These are phyloP conservation scores for Iris pallida DNA, from an alignment of 116 monocot species.

Conservation along the genomic window DNA sequence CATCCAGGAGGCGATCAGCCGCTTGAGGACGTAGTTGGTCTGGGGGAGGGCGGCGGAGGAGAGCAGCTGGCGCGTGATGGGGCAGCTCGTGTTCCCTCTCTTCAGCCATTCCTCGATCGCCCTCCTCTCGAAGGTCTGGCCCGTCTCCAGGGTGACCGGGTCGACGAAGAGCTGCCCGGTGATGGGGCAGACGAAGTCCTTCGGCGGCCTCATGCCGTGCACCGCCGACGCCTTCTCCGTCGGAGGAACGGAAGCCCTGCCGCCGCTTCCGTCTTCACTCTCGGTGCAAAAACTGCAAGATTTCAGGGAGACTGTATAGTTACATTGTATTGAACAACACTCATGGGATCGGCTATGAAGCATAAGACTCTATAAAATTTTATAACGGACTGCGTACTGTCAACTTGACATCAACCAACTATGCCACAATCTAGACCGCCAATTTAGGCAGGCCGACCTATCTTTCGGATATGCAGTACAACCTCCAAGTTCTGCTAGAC, in stretches of 20 bases:
- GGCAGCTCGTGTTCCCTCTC: slow-evolving; percentile 53
- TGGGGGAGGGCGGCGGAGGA: slow-evolving; percentile 36
- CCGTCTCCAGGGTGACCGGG: slow-evolving; percentile 57
- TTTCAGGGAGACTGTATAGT: background rate
- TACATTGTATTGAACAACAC: background rate
- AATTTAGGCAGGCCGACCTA: no score
- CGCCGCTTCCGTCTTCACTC: slow-evolving; percentile 25
- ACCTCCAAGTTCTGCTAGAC: no score
- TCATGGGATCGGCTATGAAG: no score
- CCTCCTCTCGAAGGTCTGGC: slow-evolving; percentile 52
- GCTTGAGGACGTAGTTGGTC: slow-evolving; percentile 49
- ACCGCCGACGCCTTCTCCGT: slow-evolving; percentile 14
- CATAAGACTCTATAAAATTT: no score
- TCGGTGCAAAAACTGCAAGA: slow-evolving; percentile 30
- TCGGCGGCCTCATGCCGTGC: slow-evolving; percentile 26
- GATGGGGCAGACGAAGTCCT: slow-evolving; percentile 59
- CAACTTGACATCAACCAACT: no score
- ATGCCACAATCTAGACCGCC: no score
- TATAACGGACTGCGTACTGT: no score
- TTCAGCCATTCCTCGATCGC: slow-evolving; percentile 58
- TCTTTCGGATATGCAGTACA: no score
- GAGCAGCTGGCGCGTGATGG: slow-evolving; percentile 48
- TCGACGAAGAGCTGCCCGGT: slow-evolving; percentile 47
- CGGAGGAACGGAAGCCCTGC: slow-evolving; percentile 9
- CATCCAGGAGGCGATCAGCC: slow-evolving; percentile 41